phyloP scores from a whole-genome alignment of 306 rosid species.

The Neltuma alba region DNA sequence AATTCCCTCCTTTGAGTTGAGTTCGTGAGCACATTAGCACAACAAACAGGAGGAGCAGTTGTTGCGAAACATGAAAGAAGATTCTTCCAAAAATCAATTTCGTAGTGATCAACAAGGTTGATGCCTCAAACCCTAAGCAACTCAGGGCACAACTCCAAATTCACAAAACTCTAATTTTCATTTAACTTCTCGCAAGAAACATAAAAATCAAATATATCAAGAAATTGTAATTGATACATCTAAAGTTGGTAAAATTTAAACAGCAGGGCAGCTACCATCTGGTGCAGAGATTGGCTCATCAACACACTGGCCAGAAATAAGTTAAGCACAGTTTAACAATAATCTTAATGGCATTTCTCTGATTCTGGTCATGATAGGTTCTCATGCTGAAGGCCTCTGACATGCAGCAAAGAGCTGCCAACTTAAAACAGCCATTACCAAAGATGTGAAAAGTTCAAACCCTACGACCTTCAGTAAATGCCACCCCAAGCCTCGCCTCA shows the following conservation, averaged over 20 bases:
- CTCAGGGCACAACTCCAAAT: constrained; percentile 16
- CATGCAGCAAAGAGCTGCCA: constrained; percentile 93
- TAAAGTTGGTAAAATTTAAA: constrained; percentile 29
- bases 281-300: constrained; percentile 36
- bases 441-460: constrained; percentile 84
- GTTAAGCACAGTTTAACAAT: constrained; percentile 31
- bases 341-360: neutral
- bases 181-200: constrained; percentile 26
- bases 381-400: constrained; percentile 83
- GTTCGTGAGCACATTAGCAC: neutral
- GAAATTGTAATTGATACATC: constrained; percentile 31
- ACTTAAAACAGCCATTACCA: constrained; percentile 88
- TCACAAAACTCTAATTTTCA: constrained; percentile 37
- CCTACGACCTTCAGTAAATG: constrained; percentile 88
- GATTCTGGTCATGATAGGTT: neutral
- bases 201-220: constrained; percentile 29
- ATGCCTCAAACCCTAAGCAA: constrained; percentile 1
- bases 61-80: neutral
- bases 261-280: constrained; percentile 32
- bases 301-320: constrained; percentile 26
- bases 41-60: neutral
- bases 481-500: constrained; percentile 94
- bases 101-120: neutral
- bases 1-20: neutral
- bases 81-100: neutral